A percentile compares a stretch with the other conserved stretches of the same genome.
phyloP scores from a whole-genome alignment of 805 yeast species.

The Yarrowia deformans region DNA sequence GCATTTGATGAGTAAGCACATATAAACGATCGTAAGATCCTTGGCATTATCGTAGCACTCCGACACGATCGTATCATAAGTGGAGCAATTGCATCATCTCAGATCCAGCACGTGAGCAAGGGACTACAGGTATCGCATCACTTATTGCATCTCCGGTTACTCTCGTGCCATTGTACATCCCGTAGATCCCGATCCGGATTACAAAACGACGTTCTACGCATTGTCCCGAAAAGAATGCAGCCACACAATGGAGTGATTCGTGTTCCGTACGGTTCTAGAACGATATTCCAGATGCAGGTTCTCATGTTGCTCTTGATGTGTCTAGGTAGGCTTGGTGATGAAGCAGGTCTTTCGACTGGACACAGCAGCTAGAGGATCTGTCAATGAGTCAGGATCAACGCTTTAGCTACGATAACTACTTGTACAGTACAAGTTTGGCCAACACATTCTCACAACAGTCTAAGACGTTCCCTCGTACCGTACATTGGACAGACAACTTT shows the following conservation, averaged over 20 bases:
- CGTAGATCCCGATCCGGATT: not conserved
- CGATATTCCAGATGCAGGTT: conserved; percentile 1
- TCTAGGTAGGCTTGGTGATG: not conserved
- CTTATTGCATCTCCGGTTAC: too few species aligned
- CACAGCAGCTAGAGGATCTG: too few species aligned
- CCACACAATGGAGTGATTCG: not conserved
- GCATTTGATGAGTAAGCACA: not conserved
- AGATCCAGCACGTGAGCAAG: not conserved
- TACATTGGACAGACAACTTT: not conserved
- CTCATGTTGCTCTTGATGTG: not conserved
- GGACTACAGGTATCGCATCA: not conserved
- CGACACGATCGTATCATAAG: not conserved
- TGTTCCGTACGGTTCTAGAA: conserved; percentile 2
- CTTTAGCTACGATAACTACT: too few species aligned
- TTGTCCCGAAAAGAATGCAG: not conserved
- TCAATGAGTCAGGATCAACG: too few species aligned
- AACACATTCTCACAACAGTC: too few species aligned
- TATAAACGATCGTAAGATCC: not conserved
- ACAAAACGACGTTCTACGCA: not conserved
- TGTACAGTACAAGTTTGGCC: too few species aligned
- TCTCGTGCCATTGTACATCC: not conserved
- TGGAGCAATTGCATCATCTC: not conserved
- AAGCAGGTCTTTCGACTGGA: not conserved
- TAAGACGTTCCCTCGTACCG: too few species aligned
- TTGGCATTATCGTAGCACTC: not conserved